phyloP scores from a whole-genome alignment of 208 protist genomes.

The Balamuthia mandrillaris region DNA sequence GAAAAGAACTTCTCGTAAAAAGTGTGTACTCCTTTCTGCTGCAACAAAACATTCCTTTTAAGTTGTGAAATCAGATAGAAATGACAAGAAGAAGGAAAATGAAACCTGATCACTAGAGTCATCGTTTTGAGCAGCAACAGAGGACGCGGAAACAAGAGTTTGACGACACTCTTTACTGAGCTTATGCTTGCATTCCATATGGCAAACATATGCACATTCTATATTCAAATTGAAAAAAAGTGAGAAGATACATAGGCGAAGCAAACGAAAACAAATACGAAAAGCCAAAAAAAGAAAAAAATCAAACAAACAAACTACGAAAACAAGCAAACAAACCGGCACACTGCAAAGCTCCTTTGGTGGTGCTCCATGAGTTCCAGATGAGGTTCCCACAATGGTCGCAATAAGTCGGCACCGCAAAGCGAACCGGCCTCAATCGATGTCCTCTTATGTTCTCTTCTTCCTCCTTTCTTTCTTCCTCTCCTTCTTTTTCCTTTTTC shows the following conservation, averaged over 20 bases:
- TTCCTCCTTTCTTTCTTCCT: no score
- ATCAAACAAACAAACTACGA: neutral
- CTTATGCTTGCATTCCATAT: neutral
- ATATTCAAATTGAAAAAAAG: neutral
- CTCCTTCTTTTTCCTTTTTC: no score
- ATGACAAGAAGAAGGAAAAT: no score
- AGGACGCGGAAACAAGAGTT: neutral
- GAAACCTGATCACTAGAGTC: neutral
- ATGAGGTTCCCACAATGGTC: constrained; percentile 4
- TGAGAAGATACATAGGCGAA: neutral
- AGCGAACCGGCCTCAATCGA: neutral
- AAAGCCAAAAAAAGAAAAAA: neutral
- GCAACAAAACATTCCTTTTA: neutral
- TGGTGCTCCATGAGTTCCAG: neutral
- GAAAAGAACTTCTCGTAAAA: neutral
- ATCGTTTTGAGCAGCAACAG: neutral
- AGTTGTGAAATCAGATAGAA: no score
- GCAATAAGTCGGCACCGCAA: constrained; percentile 2
- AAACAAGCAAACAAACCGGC: neutral
- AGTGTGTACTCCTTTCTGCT: neutral
- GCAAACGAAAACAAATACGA: neutral
- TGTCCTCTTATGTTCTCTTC: neutral
- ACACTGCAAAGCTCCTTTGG: neutral
- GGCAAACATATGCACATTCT: neutral
- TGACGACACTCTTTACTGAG: neutral